Evolutionary conservation across 345 rosid genomes (phyloP), one percentile per base, ranked within the genome.

Genomic region (Rubroshorea leprosula): DNA sequence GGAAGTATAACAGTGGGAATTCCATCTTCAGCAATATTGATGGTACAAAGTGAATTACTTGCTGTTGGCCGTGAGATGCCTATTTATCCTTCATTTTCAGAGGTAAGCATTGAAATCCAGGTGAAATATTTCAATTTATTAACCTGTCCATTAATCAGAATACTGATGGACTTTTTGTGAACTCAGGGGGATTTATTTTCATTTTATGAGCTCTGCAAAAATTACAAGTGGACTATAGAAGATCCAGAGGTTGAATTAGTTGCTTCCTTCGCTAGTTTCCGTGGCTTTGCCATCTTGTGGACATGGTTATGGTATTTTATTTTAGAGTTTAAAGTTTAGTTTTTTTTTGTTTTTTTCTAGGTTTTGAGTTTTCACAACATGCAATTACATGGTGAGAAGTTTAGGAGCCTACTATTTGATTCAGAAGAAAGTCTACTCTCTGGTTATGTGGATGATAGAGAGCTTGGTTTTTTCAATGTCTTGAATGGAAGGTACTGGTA

Each of bases 111-210:
- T 47, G 23, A 50, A 47, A 67, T 52, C 68, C 54, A 59, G 58
- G 59, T 56, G 49, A 45, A 54, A n/a, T 35, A 38, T 60, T 23
- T 65, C 47, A 20, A 26, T 61, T 43, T 18, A 38, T 64, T 60
- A 31, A 9, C 46, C 22, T 63, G 27, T 60, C 44, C 38, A 31
- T 47, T 61, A 35, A 8, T 57, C 38, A 44, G 63, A 57, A 57
- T 54, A 59, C 60, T 77, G 62, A 67, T 61, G 55, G 44, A 56
- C 49, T 51, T 48, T 26, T 54, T 58, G 25, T 54, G 61, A 73
- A 59, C 22, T 73, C 86, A 91, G 98, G 98, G 90, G 18, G 75
- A 81, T 61, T 75, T 91, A 55, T 80, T 88, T 73, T 84, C 95
- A 44, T 76, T 88, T 55, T 86, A 84, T 69, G 95, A 80, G 79